Evolutionary conservation across 208 protist species (phyloP), one percentile per base, ranked within the genome.

Genomic region (Herpetomonas tarakana): DNA sequence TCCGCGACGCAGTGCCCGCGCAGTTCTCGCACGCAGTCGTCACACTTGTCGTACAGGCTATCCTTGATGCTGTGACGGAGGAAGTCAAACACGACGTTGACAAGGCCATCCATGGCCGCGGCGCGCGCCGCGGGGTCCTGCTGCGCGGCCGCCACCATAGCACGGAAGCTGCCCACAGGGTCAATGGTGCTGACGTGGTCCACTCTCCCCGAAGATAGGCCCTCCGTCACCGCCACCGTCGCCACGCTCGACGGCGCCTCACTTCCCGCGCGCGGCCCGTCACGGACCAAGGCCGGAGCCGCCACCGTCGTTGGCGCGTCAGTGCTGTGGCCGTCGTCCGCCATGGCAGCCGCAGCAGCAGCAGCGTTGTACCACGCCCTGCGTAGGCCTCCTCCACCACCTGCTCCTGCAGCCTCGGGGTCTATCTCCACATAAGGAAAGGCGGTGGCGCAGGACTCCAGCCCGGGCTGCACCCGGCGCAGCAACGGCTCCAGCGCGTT

Each of bases 31-130:
- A 96, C 58, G 60, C 84, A 92, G 1, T 76, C 68, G 9, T 83
- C 51, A 18, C 85, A 87, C 56, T 93, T 96, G 26, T 62, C 63
- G 57, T 94, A 92, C 30, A 84, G 69, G 19, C 68, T 62, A 31
- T 80, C 65, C 49, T 77, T 78, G 7, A 91, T 28, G 52, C 79
- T 93, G 46, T 74, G 53, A 0, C 73, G 74, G 1, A 97, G 69
- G 11, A 96, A 66, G 41, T 79, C 68, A 9, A 76, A 45, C 25
- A 97, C 66, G 3, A 86, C 52, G 6, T 79, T 57, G 31, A 58
- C 57, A 51, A 97, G 82, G 38, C 86, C 76, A 27, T 81, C 59
- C 54, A 92, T 86, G 12, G 88, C 83, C 2, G 56, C 56, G 19
- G 68, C 61, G 31, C 86, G 68, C 0, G 74, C 29, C 59, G 81